phyloP scores from a whole-genome alignment of 352 stramenopile genomes.

The Phytopythium chamaehyphon region DNA sequence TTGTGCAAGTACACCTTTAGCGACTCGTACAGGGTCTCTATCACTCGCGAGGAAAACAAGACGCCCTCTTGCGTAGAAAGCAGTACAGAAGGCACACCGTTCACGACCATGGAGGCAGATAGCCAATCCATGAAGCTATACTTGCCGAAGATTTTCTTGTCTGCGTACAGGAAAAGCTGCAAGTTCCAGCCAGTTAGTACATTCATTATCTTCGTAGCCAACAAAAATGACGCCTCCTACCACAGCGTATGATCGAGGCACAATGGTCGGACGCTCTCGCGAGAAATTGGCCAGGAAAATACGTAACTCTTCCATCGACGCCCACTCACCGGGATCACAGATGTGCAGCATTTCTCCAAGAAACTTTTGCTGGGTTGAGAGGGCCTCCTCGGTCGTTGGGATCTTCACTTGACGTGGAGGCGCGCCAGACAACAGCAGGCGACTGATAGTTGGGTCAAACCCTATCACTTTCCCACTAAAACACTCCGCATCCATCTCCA shows the following conservation, averaged over 20 bases:
- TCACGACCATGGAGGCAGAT: conserved; percentile 74
- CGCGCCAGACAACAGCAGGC: conserved; percentile 59
- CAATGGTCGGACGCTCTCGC: conserved; percentile 56
- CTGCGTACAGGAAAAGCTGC: conserved; percentile 79
- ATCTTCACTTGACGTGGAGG: conserved; percentile 73
- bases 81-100: conserved; percentile 74
- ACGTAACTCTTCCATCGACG: conserved; percentile 77
- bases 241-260: conserved; percentile 78
- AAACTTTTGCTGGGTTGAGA: conserved; percentile 49
- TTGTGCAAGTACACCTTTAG: conserved; percentile 80
- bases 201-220: not conserved
- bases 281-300: conserved; percentile 78
- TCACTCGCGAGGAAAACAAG: conserved; percentile 63
- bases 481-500: conserved; percentile 64
- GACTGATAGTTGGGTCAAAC: conserved; percentile 74
- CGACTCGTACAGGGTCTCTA: conserved; percentile 83
- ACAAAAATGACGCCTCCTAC: conserved; percentile 25
- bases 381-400: conserved; percentile 40
- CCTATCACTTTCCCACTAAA: conserved; percentile 67
- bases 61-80: conserved; percentile 84
- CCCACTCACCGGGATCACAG: conserved; percentile 57
- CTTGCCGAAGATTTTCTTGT: conserved; percentile 83
- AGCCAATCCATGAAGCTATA: conserved; percentile 87
- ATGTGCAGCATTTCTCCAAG: conserved; percentile 50
- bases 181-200: not conserved